A percentile compares a stretch with the other conserved stretches of the same genome.
These are phyloP conservation scores for Cucumis hystrix DNA, from an alignment of 306 rosid species.

Conservation along the genomic window DNA sequence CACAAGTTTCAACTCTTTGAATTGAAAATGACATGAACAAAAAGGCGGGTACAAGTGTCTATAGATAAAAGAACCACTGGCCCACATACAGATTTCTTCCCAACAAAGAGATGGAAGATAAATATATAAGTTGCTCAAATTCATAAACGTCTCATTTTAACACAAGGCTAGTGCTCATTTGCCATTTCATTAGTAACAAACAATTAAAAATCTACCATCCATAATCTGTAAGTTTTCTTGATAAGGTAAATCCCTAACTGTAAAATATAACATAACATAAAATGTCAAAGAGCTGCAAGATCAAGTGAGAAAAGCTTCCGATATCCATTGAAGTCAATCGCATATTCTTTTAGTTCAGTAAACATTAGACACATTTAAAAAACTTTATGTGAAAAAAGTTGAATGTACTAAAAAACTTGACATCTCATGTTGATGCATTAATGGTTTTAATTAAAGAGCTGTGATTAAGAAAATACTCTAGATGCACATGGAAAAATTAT, in stretches of 20 bases:
- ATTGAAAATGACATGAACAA: not conserved
- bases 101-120: not conserved
- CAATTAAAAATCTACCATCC: not conserved
- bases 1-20: slow-evolving; percentile 10
- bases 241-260: not conserved
- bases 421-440: not conserved
- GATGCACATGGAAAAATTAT: not conserved
- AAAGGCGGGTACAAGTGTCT: not conserved
- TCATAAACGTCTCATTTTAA: not conserved
- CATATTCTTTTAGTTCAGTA: not conserved
- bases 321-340: not conserved
- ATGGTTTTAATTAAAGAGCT: not conserved
- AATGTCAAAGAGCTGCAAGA: not conserved
- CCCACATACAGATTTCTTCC: not conserved
- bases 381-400: not conserved
- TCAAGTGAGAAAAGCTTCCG: not conserved
- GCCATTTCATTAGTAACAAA: not conserved
- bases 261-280: not conserved
- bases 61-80: not conserved
- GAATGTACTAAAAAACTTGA: not conserved
- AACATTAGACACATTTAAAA: not conserved
- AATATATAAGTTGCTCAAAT: not conserved
- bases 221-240: not conserved
- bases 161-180: not conserved
- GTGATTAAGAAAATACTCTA: not conserved